Percentiles rank a stretch among this genome's conserved stretches.
Evolutionary conservation across 169 alveolate species (phyloP).

Genomic region (Perkinsus chesapeaki): DNA sequence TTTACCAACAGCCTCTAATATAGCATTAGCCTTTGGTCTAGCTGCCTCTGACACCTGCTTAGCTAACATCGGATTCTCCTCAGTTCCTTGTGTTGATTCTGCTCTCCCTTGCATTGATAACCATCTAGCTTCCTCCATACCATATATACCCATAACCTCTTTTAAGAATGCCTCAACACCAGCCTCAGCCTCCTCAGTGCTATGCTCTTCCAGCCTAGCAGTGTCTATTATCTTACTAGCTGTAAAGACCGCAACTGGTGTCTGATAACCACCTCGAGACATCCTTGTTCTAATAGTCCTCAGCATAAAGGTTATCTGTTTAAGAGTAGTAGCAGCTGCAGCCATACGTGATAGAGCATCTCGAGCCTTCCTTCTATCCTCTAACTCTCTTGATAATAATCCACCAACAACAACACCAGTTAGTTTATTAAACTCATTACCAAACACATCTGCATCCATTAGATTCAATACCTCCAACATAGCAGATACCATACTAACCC

Average conservation of each 20-base stretch:
- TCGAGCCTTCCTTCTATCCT: not conserved
- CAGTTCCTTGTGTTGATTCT: not conserved
- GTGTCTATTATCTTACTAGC: not conserved
- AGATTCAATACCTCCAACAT: not conserved
- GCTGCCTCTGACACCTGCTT: not conserved
- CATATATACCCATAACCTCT: not conserved
- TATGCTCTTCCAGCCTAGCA: not conserved
- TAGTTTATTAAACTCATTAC: not conserved
- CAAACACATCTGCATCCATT: not conserved
- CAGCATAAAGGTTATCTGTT: not conserved
- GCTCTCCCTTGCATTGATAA: not conserved
- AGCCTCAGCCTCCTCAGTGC: not conserved
- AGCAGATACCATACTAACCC: not conserved
- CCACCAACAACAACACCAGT: not conserved
- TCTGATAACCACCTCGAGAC: not conserved
- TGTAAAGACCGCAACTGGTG: not conserved
- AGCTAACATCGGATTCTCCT: not conserved
- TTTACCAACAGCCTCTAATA: not conserved
- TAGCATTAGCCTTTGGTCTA: not conserved
- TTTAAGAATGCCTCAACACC: not conserved
- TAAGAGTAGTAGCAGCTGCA: not conserved
- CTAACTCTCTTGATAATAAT: not conserved
- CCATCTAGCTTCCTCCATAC: slow-evolving; percentile 1
- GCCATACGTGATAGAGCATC: not conserved
- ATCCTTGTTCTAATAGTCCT: not conserved